Base-by-base conservation (phyloP, 2,329 filamentous ascomycete genomes). In the Cordyceps pruinosa region DNA sequence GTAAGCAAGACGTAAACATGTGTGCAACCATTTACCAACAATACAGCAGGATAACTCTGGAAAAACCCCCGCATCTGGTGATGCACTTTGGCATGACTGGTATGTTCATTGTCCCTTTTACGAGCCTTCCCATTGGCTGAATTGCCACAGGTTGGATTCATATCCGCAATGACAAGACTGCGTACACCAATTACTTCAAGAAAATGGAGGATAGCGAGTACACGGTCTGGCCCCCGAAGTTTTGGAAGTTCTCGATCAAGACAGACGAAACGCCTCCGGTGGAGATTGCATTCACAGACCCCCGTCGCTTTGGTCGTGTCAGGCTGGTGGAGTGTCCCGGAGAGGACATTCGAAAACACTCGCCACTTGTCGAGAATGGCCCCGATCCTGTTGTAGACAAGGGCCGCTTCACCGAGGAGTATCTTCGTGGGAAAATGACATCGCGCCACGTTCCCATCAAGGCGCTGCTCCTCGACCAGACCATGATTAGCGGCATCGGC, bases 351-450 rank as follows among this genome's bases (percentile, higher is more conserved):
- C 78, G 93, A 55, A 81, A 87, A 21, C 75, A 87, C 58, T 85
- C 84, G 0, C 94, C 94, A 0, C 76, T 99, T 3, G 88, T 89
- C 35, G 90, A 96, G 69, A 97, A 97, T 66, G 94, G 94, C 0
- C 93, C 94, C 0, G 94, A 99, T 73, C 94, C 94, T 0, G 87
- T 97, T 1, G 77, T 90, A 1, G 92, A 97, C 67, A 84, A 83
- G 60, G 84, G 91, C 45, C 71, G 85, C 1, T 82, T 97, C 61
- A 95, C 90, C 0, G 80, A 87, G 56, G 80, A 84, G 1, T 97
- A 89, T 80, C 72, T 99, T 19, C 73, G 71, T n/a, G 71, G 77
- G 56, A 88, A 90, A 70, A 77, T 97, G 75, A 77, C 73, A 50
- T 83, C 80, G 58, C 91, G 93, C 56, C 89, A 84, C 65, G 89